phyloP scores from a whole-genome alignment of 345 rosid genomes.

The Murraya paniculata region DNA sequence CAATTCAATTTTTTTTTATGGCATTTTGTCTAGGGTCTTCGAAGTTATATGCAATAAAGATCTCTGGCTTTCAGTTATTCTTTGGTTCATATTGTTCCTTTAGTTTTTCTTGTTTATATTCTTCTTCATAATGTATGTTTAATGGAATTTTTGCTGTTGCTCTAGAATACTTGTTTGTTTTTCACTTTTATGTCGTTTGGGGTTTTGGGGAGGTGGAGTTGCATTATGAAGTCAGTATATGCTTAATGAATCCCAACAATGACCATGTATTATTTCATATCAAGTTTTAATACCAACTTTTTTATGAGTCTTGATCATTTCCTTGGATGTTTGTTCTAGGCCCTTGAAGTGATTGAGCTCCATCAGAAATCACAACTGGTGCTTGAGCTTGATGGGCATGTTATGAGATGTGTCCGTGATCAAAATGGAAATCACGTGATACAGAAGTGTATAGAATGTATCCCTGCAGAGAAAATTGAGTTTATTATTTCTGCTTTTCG shows the following conservation, averaged over 20 bases:
- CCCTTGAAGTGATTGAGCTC: conserved; percentile 91
- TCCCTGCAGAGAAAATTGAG: conserved; percentile 70
- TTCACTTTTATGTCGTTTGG: too few species aligned
- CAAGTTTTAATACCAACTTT: not conserved
- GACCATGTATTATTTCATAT: not conserved
- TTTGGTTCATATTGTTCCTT: not conserved
- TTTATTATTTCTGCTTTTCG: conserved; percentile 80
- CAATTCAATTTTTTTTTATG: not conserved
- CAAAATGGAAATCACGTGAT: conserved; percentile 98
- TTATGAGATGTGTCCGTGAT: conserved; percentile 89
- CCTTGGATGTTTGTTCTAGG: conserved; percentile 43
- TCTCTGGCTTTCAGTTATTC: not conserved
- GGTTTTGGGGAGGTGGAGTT: too few species aligned
- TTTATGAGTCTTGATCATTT: not conserved
- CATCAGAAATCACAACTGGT: conserved; percentile 78
- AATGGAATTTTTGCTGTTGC: not conserved
- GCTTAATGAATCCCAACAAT: conserved; percentile 3
- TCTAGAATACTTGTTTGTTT: not conserved
- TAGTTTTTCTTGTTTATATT: not conserved
- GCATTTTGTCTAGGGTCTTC: not conserved
- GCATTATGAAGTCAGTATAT: not conserved
- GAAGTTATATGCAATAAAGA: not conserved
- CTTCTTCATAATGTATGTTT: not conserved
- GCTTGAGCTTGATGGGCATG: conserved; percentile 87
- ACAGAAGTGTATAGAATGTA: conserved; percentile 90